Conservation (phyloP, 1,139 yeast species). For the Kluyveromyces sp. region DNA sequence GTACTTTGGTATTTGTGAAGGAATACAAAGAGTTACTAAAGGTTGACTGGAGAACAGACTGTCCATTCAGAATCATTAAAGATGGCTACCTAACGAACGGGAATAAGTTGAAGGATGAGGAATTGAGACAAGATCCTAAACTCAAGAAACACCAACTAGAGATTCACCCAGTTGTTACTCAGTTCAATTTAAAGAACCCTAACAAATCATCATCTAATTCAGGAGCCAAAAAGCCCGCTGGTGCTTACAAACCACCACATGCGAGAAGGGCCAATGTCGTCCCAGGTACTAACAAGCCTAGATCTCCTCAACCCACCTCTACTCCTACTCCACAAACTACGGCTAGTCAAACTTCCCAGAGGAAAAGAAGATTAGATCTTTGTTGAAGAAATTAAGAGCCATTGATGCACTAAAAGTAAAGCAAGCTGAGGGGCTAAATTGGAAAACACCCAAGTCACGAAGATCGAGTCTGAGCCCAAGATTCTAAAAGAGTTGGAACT, state of each 20-base stretch:
- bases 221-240: constrained; percentile 49
- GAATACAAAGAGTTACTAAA: constrained; percentile 76
- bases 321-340: constrained; percentile 24
- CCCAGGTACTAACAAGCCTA: constrained; percentile 19
- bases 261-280: constrained; percentile 56
- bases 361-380: constrained; percentile 85
- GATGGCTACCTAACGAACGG: constrained; percentile 22
- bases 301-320: constrained; percentile 15
- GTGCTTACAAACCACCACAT: constrained; percentile 95
- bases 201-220: constrained; percentile 29
- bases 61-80: constrained; percentile 18
- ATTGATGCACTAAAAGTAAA: constrained; percentile 83
- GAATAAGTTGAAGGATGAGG: constrained; percentile 44
- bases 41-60: constrained; percentile 76
- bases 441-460: constrained; percentile 88
- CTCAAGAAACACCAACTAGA: constrained; percentile 22
- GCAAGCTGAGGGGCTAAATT: constrained; percentile 72
- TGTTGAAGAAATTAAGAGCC: constrained; percentile 88
- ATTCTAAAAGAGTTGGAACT: constrained; percentile 64
- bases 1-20: constrained; percentile 66
- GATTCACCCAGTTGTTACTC: constrained; percentile 62
- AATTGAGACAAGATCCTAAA: constrained; percentile 32
- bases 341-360: constrained; percentile 37
- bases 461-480: constrained; percentile 77
- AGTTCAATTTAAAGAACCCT: constrained; percentile 42